Base-by-base conservation (phyloP, 2,329 filamentous ascomycete species). In the Exutisphaerella laricina region DNA sequence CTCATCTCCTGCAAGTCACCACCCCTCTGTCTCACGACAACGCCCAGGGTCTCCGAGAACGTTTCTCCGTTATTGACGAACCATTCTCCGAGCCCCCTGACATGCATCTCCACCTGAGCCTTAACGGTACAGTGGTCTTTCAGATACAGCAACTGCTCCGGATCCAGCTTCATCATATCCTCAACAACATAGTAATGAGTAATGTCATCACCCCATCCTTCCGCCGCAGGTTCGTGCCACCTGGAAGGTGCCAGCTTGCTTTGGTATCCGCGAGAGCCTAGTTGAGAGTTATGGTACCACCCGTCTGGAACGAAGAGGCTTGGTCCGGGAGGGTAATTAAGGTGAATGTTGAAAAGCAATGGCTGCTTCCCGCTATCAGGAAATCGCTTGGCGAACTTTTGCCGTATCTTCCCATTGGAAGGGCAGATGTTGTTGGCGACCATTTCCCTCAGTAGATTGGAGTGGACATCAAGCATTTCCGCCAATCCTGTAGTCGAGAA, bases 171-270 rank as follows among this genome's bases (percentile, higher is more conserved):
- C 62, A 81, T 66, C 72, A 80, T 79, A 48, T 81, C 77, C 52
- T 82, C 75, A 3, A 82, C 71, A 4, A 81, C 67, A 51, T 82
- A 81, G 58, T 81, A 81, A 48, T 81, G 78, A 10, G 70, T 67
- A 37, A 80, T 76, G 42, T 80, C 78, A 52, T 81, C 78, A 21
- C 78, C 78, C 78, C 78, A 82, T 17, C 78, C 78, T 59, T 80
- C 76, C n/a, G 67, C 65, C 5, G 74, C 75, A 3, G 74, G 58
- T 21, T 78, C 73, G 45, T 76, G 71, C 48, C 65, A 67, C 2
- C 70, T 58, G 31, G 72, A 70, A 16, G 70, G 64, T 4, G 66
- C 67, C 48, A 71, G 72, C 49, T 71, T 70, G 26, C 69, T 66
- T 31, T 67, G 63, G 55, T 71, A 67, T 52, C 66, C 66, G 29